Conservation (phyloP, 495 filamentous ascomycete species). For the Amorphotheca resinae region DNA sequence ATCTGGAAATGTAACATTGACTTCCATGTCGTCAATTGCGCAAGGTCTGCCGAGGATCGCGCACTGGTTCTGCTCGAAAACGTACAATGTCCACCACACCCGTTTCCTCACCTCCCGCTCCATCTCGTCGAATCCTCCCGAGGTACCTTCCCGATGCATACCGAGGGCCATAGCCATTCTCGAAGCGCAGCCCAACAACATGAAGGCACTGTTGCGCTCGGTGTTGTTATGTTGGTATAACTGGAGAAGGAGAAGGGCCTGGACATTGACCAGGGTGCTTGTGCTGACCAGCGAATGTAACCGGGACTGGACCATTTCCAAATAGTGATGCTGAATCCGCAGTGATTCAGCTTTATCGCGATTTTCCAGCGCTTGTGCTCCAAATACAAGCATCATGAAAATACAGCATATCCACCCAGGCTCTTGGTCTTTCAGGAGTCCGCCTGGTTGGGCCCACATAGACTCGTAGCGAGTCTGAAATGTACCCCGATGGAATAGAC, state of each 20-base stretch:
- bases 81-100: slow-evolving; percentile 38
- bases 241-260: slow-evolving; percentile 33
- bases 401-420: slow-evolving; percentile 34
- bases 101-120: slow-evolving; percentile 30
- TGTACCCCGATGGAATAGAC: slow-evolving; percentile 31
- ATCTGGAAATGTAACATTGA: slow-evolving; percentile 26
- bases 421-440: slow-evolving; percentile 15
- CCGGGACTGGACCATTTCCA: slow-evolving; percentile 21
- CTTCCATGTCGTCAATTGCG: slow-evolving; percentile 31
- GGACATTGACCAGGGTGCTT: slow-evolving; percentile 31
- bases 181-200: slow-evolving; percentile 29
- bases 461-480: slow-evolving; percentile 31
- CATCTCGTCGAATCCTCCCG: slow-evolving; percentile 25
- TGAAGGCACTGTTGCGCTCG: slow-evolving; percentile 31
- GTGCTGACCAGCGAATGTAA: slow-evolving; percentile 25
- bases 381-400: slow-evolving; percentile 32
- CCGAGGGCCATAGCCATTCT: slow-evolving; percentile 35
- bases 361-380: slow-evolving; percentile 23
- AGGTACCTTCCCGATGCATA: slow-evolving; percentile 32
- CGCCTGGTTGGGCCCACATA: slow-evolving; percentile 23
- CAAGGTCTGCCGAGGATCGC: slow-evolving; percentile 34
- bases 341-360: slow-evolving; percentile 18
- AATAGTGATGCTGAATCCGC: slow-evolving; percentile 27
- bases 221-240: slow-evolving; percentile 36
- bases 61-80: slow-evolving; percentile 32